phyloP scores from a whole-genome alignment of 208 protist genomes.

The Borovskyia barvae region DNA sequence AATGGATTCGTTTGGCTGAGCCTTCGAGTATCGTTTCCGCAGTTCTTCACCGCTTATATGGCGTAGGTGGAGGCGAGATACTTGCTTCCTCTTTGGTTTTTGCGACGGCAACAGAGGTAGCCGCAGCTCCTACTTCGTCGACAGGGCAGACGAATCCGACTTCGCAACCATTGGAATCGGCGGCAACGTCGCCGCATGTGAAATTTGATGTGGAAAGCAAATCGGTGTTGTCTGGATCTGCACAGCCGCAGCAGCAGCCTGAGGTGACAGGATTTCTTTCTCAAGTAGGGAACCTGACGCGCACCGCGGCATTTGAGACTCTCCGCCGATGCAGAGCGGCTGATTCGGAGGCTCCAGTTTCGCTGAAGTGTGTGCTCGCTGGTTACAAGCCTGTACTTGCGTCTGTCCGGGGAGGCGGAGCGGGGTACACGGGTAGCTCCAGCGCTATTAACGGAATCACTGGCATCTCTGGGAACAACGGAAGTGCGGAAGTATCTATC shows the following conservation, averaged over 20 bases:
- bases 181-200: too few relatives aligned
- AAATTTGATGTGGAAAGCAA: too few relatives aligned
- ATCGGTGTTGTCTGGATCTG: too few relatives aligned
- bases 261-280: too few relatives aligned
- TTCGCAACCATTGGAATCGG: too few relatives aligned
- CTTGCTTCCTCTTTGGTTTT: too few relatives aligned
- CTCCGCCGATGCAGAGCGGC: slow-evolving; percentile 6
- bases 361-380: slow-evolving; percentile 14
- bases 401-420: not conserved
- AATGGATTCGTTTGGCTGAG: slow-evolving; percentile 49
- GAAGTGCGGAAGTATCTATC: slow-evolving; percentile 3
- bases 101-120: too few relatives aligned
- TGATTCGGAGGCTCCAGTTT: not conserved
- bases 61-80: too few relatives aligned
- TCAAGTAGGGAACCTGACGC: too few relatives aligned
- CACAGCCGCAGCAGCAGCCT: not conserved
- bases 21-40: slow-evolving; percentile 44
- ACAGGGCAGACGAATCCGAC: too few relatives aligned
- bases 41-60: too few relatives aligned
- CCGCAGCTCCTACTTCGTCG: too few relatives aligned
- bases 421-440: not conserved
- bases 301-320: slow-evolving; percentile 6
- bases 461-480: not conserved
- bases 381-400: slow-evolving; percentile 17
- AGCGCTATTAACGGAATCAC: not conserved